Evolutionary conservation across 1,139 yeast species (phyloP), one percentile per base, ranked within the genome.

Genomic region (Pichia sp.): DNA sequence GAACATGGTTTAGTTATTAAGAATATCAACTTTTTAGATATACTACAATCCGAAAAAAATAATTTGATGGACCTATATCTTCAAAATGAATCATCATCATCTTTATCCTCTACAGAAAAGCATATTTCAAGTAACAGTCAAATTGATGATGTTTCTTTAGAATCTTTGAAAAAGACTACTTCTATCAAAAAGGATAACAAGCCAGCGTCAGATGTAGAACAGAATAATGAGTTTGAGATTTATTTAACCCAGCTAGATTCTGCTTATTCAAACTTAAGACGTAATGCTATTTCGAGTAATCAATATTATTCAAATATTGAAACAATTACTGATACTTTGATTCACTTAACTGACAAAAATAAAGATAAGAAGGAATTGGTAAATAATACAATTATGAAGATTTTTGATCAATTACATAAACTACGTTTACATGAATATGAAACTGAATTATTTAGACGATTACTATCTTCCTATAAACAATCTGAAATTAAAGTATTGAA

Each of bases 381-480:
- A 3, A 38, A 41, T 13, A 33, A 43, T 31, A 33, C 33, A 5
- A 29, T 41, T 8, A 38, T 34, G 36, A 32, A 29, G 14, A 31
- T 45, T 11, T 41, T 47, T 18, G 45, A 47, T 26, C 48, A 46
- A 21, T 28, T 45, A 18, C 45, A 47, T 19, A 33, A 33, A 20
- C 20, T 42, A 8, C 27, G 31, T 19, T 16, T 39, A 15, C 39
- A 43, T 11, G 8, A 29, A 5, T 28, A 35, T 14, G 43, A 41
- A 30, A 27, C 20, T 5, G 20, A 6, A 8, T 15, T 47, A 13
- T 40, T 47, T 22, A 37, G 41, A 28, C 38, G 45, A 4, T 20
- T 45, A 22, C n/a, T 45, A n/a, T 22, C 38, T 2, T 22, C 40
- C 6, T 22, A 33, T 15, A 7, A 33, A 13, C 34, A 35, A 16